A percentile compares a stretch with the other conserved stretches of the same genome.
Evolutionary conservation across 1,284 basidiomycete species (phyloP).

Genomic region (Marasmius tenuissimus): DNA sequence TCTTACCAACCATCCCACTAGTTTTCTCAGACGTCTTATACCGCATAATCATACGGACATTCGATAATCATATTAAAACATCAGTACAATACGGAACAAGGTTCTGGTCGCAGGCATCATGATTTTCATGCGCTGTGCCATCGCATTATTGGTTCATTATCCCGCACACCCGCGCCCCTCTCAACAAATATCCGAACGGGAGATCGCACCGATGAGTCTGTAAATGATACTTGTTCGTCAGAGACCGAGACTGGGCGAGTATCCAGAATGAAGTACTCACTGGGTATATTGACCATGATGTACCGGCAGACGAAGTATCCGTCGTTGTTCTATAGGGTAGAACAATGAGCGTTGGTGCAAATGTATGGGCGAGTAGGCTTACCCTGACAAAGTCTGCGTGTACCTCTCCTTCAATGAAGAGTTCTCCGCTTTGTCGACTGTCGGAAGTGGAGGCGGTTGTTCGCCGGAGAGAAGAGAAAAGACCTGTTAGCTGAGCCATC

Average conservation of each 20-base stretch:
- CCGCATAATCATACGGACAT: conserved; percentile 5
- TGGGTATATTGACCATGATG: conserved; percentile 75
- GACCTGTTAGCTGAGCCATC: conserved; percentile 58
- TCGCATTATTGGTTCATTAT: conserved; percentile 70
- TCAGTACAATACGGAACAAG: neutral
- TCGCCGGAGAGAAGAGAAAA: conserved; percentile 68
- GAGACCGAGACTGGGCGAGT: conserved; percentile 3
- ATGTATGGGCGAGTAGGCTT: conserved; percentile 24
- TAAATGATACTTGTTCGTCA: conserved; percentile 5
- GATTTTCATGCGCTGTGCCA: conserved; percentile 46
- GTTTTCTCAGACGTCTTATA: neutral
- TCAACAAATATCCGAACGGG: conserved; percentile 73
- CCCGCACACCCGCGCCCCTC: conserved; percentile 60
- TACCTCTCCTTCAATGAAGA: conserved; percentile 75
- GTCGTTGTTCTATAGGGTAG: conserved; percentile 56
- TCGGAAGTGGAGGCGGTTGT: conserved; percentile 33
- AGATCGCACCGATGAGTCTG: conserved; percentile 64
- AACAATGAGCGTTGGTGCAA: conserved; percentile 13
- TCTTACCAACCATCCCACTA: too few relatives aligned
- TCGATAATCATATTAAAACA: conserved; percentile 4
- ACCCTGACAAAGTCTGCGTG: conserved; percentile 77
- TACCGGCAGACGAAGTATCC: conserved; percentile 80
- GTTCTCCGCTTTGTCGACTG: conserved; percentile 33
- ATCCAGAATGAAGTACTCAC: conserved; percentile 41
- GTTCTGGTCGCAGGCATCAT: conserved; percentile 18